Evolutionary conservation across 257 asterid genomes (phyloP).

Genomic region (Prunella vulgaris): DNA sequence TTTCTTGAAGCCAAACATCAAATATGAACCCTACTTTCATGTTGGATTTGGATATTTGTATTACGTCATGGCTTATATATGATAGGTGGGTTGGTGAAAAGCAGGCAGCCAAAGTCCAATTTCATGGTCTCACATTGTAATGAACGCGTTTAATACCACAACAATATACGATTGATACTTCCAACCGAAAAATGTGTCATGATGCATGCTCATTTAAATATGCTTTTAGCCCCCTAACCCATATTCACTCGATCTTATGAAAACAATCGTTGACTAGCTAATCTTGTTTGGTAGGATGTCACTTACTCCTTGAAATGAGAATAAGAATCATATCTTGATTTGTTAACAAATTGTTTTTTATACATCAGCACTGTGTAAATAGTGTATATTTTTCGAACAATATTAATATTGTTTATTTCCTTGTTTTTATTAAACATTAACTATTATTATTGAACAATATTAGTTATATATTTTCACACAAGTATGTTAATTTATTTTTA

Average conservation of each 20-base stretch:
- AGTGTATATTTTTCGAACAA: no score
- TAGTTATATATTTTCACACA: no score
- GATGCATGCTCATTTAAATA: slow-evolving; percentile 12
- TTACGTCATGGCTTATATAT: slow-evolving; percentile 5
- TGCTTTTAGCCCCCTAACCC: neutral
- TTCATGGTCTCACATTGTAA: neutral
- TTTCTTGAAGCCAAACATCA: no score
- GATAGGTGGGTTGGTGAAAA: slow-evolving; percentile 9
- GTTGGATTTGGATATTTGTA: neutral
- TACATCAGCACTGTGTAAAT: no score
- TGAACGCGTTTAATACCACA: neutral
- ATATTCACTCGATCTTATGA: slow-evolving; percentile 1
- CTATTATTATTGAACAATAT: no score
- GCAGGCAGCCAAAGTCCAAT: neutral
- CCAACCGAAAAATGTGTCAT: neutral
- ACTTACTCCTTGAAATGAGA: neutral
- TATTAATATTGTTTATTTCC: neutral
- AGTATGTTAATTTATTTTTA: no score
- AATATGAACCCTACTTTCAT: neutral
- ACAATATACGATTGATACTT: no score
- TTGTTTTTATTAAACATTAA: no score
- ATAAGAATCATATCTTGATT: neutral
- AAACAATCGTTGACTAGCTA: neutral
- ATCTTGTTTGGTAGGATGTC: slow-evolving; percentile 27
- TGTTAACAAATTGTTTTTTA: neutral